Evolutionary conservation across 106 monocot species (phyloP).

Genomic region (Apostasia ramifera): DNA sequence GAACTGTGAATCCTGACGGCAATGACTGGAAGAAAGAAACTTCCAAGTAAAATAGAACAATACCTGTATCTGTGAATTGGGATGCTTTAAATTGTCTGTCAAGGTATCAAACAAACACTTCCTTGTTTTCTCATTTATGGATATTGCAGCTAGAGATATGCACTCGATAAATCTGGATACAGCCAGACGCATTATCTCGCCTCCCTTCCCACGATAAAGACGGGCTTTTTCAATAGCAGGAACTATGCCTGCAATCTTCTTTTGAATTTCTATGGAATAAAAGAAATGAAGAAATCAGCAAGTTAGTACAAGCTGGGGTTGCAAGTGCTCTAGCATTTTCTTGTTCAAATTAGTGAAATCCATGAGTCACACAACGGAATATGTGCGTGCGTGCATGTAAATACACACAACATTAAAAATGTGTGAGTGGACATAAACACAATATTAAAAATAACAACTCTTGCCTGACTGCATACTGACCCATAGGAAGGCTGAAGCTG

Average conservation of each 20-base stretch:
- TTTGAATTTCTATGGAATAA: slow-evolving; percentile 61
- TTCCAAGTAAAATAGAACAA: not conserved
- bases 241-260: slow-evolving; percentile 60
- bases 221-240: slow-evolving; percentile 96
- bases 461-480: slow-evolving; percentile 27
- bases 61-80: slow-evolving; percentile 97
- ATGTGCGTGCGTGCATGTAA: too few relatives aligned
- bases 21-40: not conserved
- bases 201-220: slow-evolving; percentile 98
- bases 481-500: slow-evolving; percentile 52
- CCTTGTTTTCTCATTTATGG: slow-evolving; percentile 55
- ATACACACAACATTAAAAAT: too few relatives aligned
- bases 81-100: slow-evolving; percentile 94
- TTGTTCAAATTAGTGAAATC: too few relatives aligned
- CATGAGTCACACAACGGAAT: too few relatives aligned
- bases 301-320: not conserved
- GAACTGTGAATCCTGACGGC: not conserved
- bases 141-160: slow-evolving; percentile 58
- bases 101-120: slow-evolving; percentile 67
- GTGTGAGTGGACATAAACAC: not conserved
- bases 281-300: not conserved
- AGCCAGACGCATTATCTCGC: slow-evolving; percentile 93
- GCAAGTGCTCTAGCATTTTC: not conserved
- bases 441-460: not conserved
- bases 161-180: slow-evolving; percentile 89